These are phyloP conservation scores for Sanghuangporus baumii DNA, from an alignment of 1,284 basidiomycete genomes.

Conservation along the genomic window DNA sequence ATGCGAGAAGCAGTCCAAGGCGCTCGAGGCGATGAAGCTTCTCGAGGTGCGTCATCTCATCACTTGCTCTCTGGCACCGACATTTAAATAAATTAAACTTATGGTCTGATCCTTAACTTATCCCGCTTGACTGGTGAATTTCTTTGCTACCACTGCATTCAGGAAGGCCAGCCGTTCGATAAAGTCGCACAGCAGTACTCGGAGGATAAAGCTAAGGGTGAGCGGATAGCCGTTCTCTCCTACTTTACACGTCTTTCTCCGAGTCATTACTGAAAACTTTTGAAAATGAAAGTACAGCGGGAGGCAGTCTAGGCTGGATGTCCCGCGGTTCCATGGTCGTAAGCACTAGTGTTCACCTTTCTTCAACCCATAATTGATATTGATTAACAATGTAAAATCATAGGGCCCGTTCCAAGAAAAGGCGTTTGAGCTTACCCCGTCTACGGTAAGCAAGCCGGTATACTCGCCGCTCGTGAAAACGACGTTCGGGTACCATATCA, in stretches of 20 bases:
- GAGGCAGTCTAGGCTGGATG: constrained; percentile 84
- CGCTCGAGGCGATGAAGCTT: constrained; percentile 68
- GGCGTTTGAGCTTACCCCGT: constrained; percentile 72
- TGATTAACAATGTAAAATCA: not conserved
- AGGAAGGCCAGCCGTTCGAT: constrained; percentile 62
- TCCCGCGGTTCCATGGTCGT: constrained; percentile 50
- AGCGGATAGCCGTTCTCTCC: not conserved
- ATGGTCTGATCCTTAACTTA: not conserved
- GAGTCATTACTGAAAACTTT: not conserved
- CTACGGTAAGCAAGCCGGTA: constrained; percentile 29
- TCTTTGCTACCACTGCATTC: constrained; percentile 36
- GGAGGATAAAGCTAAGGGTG: constrained; percentile 84
- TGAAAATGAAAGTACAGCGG: constrained; percentile 40
- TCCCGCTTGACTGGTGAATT: not conserved
- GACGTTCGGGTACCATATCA: constrained; percentile 80
- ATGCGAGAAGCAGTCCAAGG: constrained; percentile 81
- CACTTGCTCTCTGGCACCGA: not conserved
- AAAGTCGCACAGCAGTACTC: constrained; percentile 84
- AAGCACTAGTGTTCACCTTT: not conserved
- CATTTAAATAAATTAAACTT: not conserved
- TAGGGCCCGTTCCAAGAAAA: constrained; percentile 77
- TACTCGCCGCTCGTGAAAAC: constrained; percentile 59
- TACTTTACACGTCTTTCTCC: not conserved
- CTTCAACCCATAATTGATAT: not conserved
- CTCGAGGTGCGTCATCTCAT: constrained; percentile 49